A percentile compares a stretch with the other conserved stretches of the same genome.
Conservation (phyloP, 768 basidiomycete species). For the Hydnum rufescens region DNA sequence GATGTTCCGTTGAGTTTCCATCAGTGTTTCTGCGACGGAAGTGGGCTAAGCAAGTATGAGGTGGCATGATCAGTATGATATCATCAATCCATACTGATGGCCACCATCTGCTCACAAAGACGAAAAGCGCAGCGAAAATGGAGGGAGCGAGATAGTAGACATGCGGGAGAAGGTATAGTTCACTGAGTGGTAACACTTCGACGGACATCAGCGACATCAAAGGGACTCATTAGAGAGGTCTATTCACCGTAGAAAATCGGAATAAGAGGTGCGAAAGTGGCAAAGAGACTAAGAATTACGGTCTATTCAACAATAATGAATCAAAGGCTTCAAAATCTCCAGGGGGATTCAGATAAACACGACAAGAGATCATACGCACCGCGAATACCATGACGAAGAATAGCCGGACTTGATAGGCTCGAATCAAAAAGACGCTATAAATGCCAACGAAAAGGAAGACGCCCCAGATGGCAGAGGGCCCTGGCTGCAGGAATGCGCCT, state of each 20-base stretch:
- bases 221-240: not conserved
- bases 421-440: slow-evolving; percentile 4
- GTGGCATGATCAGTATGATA: not conserved
- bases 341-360: too few relatives aligned
- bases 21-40: not conserved
- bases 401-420: not conserved
- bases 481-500: slow-evolving; percentile 4
- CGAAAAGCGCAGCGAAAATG: not conserved
- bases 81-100: too few relatives aligned
- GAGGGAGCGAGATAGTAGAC: slow-evolving; percentile 2
- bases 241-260: slow-evolving; percentile 1
- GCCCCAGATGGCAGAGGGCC: slow-evolving; percentile 5
- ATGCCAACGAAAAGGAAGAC: slow-evolving; percentile 6
- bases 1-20: not conserved
- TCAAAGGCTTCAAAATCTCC: not conserved
- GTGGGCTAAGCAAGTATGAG: not conserved
- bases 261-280: slow-evolving; percentile 3
- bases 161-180: slow-evolving; percentile 4
- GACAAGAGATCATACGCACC: not conserved
- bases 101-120: slow-evolving; percentile 1
- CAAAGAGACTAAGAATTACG: slow-evolving; percentile 3
- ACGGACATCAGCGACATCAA: not conserved
- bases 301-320: not conserved
- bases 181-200: not conserved
- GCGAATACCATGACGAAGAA: slow-evolving; percentile 8